phyloP scores from a whole-genome alignment of 106 monocot genomes.

The Acanthochlamys bracteata region DNA sequence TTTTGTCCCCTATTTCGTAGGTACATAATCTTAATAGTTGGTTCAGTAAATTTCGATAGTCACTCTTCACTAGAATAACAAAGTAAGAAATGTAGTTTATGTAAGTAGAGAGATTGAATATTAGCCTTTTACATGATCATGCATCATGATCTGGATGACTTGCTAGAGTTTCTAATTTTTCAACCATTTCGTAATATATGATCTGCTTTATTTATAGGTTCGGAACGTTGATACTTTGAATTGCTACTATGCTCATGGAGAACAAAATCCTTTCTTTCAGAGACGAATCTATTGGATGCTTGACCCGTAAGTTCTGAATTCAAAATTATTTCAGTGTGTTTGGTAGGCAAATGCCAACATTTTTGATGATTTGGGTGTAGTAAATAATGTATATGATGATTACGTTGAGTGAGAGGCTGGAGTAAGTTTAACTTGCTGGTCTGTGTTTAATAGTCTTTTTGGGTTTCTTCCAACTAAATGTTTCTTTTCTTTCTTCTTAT shows the following conservation, averaged over 20 bases:
- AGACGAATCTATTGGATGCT: slow-evolving; percentile 64
- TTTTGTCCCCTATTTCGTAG: no score
- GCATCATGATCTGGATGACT: no score
- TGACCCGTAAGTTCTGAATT: slow-evolving; percentile 40
- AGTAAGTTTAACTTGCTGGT: neutral
- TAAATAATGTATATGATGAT: neutral
- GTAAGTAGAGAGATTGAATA: no score
- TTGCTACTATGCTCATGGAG: slow-evolving; percentile 75
- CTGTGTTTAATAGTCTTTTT: neutral
- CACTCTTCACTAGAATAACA: no score
- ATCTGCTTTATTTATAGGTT: slow-evolving; percentile 24
- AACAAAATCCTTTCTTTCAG: slow-evolving; percentile 49
- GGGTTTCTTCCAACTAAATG: neutral
- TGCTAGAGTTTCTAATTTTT: no score
- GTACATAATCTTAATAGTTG: no score
- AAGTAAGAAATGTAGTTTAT: no score
- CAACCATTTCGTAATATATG: neutral
- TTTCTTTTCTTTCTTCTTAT: slow-evolving; percentile 24
- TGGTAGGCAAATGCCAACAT: neutral
- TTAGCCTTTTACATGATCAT: no score
- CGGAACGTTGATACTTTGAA: slow-evolving; percentile 46
- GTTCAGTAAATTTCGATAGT: no score
- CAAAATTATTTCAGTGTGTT: neutral
- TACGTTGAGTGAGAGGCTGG: neutral
- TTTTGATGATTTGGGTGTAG: neutral